Percentiles rank a stretch among this genome's conserved stretches.
Conservation (phyloP, 306 rosid species). For the Quercus parvula region DNA sequence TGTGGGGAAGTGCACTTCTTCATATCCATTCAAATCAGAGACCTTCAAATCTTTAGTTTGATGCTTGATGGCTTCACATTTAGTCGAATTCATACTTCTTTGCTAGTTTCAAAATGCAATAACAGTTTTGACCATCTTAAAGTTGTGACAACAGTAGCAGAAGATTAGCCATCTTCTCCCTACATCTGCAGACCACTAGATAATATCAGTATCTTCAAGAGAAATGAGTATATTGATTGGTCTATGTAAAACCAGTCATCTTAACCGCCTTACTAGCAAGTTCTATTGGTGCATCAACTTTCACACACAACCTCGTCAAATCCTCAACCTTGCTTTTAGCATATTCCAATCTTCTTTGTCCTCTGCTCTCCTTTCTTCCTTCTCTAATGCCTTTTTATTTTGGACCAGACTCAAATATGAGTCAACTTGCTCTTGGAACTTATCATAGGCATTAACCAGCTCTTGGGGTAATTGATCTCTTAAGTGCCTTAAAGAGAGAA, state of each 20-base stretch:
- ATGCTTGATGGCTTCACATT: slow-evolving; percentile 66
- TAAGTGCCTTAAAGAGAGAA: slow-evolving; percentile 70
- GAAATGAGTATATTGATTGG: slow-evolving; percentile 60
- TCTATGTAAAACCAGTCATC: slow-evolving; percentile 70
- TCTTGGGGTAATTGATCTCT: slow-evolving; percentile 70
- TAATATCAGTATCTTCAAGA: slow-evolving; percentile 76
- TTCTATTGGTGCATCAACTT: slow-evolving; percentile 64
- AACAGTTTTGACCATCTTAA: slow-evolving; percentile 74
- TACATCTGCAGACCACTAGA: slow-evolving; percentile 85
- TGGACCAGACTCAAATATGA: slow-evolving; percentile 65
- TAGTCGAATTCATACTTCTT: slow-evolving; percentile 80
- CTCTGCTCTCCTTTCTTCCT: slow-evolving; percentile 51
- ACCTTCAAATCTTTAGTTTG: slow-evolving; percentile 85
- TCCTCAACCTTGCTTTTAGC: slow-evolving; percentile 69
- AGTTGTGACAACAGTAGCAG: slow-evolving; percentile 84
- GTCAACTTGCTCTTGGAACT: slow-evolving; percentile 74
- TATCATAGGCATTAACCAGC: slow-evolving; percentile 74
- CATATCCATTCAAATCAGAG: slow-evolving; percentile 47
- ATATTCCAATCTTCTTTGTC: slow-evolving; percentile 72
- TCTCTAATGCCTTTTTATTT: slow-evolving; percentile 49
- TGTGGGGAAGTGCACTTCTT: slow-evolving; percentile 34
- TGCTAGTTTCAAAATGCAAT: slow-evolving; percentile 82
- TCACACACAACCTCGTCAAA: slow-evolving; percentile 36
- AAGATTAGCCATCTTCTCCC: slow-evolving; percentile 85
- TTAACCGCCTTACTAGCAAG: slow-evolving; percentile 64